Evolutionary conservation across 1,284 basidiomycete species (phyloP).

Genomic region (Exobasidium cylindrosporum): DNA sequence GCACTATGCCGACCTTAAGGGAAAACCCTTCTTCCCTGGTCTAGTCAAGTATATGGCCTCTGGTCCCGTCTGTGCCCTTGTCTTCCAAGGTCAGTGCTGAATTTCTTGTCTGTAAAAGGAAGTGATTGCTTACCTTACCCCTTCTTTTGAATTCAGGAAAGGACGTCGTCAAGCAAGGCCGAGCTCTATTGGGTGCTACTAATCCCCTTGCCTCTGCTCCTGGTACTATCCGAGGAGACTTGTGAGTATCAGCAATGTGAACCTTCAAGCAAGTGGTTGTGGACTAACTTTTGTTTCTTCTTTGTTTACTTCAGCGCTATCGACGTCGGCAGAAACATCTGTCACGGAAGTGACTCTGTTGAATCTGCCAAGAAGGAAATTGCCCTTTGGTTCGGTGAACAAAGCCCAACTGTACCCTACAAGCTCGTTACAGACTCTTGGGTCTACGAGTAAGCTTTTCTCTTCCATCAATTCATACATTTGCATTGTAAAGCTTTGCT

Average conservation of each 20-base stretch:
- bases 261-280: slow-evolving; percentile 58
- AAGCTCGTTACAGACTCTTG: slow-evolving; percentile 47
- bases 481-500: no score
- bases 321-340: slow-evolving; percentile 65
- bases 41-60: slow-evolving; percentile 65
- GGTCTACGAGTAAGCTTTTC: slow-evolving; percentile 47
- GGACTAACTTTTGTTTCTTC: slow-evolving; percentile 74
- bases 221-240: slow-evolving; percentile 53
- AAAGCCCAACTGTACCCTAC: slow-evolving; percentile 50
- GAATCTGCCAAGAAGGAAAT: slow-evolving; percentile 54
- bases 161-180: slow-evolving; percentile 64
- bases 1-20: slow-evolving; percentile 56
- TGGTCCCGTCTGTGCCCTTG: slow-evolving; percentile 94
- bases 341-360: slow-evolving; percentile 73
- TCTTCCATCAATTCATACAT: no score
- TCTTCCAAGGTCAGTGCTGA: slow-evolving; percentile 70
- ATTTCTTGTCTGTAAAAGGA: no score
- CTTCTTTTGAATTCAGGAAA: slow-evolving; percentile 62
- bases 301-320: slow-evolving; percentile 77
- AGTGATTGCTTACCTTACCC: neutral
- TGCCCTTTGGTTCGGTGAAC: slow-evolving; percentile 54
- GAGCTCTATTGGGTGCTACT: slow-evolving; percentile 91
- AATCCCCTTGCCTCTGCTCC: slow-evolving; percentile 88
- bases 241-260: slow-evolving; percentile 70
- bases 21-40: slow-evolving; percentile 55